These are phyloP conservation scores for Apiotrichum sp. DNA, from an alignment of 1,284 basidiomycete species.

Conservation along the genomic window DNA sequence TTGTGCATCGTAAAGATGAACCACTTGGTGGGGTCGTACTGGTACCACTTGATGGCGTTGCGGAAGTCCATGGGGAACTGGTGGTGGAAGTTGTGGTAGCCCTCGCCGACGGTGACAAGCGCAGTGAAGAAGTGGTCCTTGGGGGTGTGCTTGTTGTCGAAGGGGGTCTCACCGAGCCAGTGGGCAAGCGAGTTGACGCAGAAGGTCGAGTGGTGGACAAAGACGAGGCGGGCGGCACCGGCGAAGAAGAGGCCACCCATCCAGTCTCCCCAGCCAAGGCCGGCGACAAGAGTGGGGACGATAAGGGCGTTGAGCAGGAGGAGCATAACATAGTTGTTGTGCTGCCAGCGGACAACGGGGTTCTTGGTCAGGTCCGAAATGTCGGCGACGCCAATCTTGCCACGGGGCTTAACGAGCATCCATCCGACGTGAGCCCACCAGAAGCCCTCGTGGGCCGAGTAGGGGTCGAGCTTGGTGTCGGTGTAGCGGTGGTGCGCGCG, in stretches of 20 bases:
- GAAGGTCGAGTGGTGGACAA: conserved; percentile 92
- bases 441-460: conserved; percentile 78
- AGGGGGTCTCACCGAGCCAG: conserved; percentile 85
- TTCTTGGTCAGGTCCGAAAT: conserved; percentile 75
- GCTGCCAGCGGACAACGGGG: conserved; percentile 78
- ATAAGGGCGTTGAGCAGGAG: conserved; percentile 67
- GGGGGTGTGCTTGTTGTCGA: conserved; percentile 94
- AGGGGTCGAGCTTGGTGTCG: conserved; percentile 91
- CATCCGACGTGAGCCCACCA: conserved; percentile 77
- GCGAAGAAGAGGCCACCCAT: conserved; percentile 79
- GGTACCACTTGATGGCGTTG: conserved; percentile 87
- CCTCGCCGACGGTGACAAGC: conserved; percentile 80
- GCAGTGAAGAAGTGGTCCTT: conserved; percentile 82
- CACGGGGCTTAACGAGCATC: conserved; percentile 86
- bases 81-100: conserved; percentile 94
- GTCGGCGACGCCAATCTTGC: conserved; percentile 81
- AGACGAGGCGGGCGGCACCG: conserved; percentile 70
- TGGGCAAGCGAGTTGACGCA: conserved; percentile 93
- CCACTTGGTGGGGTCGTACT: conserved; percentile 74
- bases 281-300: conserved; percentile 70
- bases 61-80: conserved; percentile 93
- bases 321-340: conserved; percentile 65
- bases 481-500: conserved; percentile 91
- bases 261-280: conserved; percentile 76
- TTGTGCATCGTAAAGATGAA: conserved; percentile 66